Percentiles rank a stretch among this genome's conserved stretches.
Conservation (phyloP, 176 grass and related monocot genomes). For the Saccharum spontaneum region DNA sequence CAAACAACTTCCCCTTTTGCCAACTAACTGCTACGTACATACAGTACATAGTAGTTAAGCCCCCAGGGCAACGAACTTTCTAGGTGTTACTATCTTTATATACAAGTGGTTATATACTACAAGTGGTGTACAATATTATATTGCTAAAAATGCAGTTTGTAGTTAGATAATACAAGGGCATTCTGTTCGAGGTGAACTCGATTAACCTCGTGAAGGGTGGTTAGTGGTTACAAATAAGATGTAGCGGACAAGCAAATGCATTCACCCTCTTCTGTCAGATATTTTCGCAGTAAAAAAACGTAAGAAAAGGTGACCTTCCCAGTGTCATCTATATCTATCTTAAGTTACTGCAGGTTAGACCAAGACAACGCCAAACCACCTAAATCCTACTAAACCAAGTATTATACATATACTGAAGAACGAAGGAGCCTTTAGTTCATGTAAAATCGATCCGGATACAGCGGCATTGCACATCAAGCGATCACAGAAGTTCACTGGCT, state of each 20-base stretch:
- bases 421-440: not conserved
- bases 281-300: not conserved
- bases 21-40: not conserved
- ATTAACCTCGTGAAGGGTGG: not conserved
- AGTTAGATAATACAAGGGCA: not conserved
- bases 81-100: not conserved
- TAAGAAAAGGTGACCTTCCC: not conserved
- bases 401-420: too few relatives aligned
- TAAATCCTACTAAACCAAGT: not conserved
- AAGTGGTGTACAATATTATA: not conserved
- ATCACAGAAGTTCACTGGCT: not conserved
- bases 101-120: not conserved
- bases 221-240: not conserved
- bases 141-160: not conserved
- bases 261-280: not conserved
- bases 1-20: not conserved
- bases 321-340: not conserved
- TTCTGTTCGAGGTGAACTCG: constrained; percentile 1
- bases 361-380: not conserved
- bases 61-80: not conserved
- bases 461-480: not conserved
- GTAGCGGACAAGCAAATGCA: not conserved
- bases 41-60: too few relatives aligned
- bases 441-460: not conserved
- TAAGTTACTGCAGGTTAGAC: not conserved